phyloP scores from a whole-genome alignment of 495 filamentous ascomycete genomes.

The Hyaloscypha bicolor region DNA sequence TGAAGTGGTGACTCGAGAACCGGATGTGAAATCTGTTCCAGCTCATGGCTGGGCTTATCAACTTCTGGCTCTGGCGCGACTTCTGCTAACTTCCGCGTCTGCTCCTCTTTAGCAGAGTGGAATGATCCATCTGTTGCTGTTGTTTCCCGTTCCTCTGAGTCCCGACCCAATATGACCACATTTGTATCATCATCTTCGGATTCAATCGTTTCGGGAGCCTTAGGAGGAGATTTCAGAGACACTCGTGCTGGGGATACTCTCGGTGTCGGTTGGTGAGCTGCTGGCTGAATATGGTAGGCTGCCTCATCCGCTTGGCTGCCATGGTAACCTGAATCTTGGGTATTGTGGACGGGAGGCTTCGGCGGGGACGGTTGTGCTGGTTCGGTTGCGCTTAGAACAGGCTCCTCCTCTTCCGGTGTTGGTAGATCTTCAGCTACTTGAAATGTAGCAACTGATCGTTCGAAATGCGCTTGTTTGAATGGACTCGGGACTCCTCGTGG shows the following conservation, averaged over 20 bases:
- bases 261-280: background rate
- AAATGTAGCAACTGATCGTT: slow-evolving; percentile 30
- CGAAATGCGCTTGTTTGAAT: slow-evolving; percentile 39
- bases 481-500: slow-evolving; percentile 48
- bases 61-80: slow-evolving; percentile 9
- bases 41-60: slow-evolving; percentile 21
- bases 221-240: background rate
- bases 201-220: background rate
- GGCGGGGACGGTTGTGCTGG: slow-evolving; percentile 23
- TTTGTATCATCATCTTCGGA: slow-evolving; percentile 17
- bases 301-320: slow-evolving; percentile 55
- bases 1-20: slow-evolving; percentile 30
- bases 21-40: slow-evolving; percentile 31
- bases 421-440: slow-evolving; percentile 34
- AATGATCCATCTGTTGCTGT: slow-evolving; percentile 65
- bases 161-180: slow-evolving; percentile 17
- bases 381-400: slow-evolving; percentile 2
- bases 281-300: slow-evolving; percentile 21
- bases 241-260: background rate
- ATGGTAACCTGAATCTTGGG: slow-evolving; percentile 80
- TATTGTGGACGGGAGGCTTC: slow-evolving; percentile 28
- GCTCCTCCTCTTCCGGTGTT: slow-evolving; percentile 7
- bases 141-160: slow-evolving; percentile 48
- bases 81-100: slow-evolving; percentile 30
- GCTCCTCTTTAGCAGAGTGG: slow-evolving; percentile 68